phyloP scores from a whole-genome alignment of 768 basidiomycete species.

The Leccinum uliginosum region DNA sequence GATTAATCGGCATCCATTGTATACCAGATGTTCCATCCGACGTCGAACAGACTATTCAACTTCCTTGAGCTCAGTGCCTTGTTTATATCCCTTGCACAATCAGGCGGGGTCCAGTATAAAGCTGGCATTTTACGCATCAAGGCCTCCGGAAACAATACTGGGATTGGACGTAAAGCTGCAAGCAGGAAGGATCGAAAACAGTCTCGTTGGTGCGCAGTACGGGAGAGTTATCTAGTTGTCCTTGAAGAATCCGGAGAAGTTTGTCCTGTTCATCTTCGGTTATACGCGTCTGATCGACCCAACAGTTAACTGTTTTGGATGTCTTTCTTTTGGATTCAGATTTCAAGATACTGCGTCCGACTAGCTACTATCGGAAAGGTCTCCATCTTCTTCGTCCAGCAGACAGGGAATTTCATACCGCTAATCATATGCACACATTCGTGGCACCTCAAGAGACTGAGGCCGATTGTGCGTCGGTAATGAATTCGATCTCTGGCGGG shows the following conservation, averaged over 20 bases:
- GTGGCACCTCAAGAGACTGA: constrained; percentile 22
- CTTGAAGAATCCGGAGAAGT: constrained; percentile 87
- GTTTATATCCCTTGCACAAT: constrained; percentile 71
- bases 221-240: constrained; percentile 88
- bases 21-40: constrained; percentile 89
- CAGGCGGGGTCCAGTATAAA: constrained; percentile 87
- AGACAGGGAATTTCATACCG: constrained; percentile 24
- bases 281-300: not conserved
- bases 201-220: constrained; percentile 84
- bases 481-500: constrained; percentile 46
- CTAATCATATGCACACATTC: constrained; percentile 17
- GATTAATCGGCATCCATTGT: not conserved
- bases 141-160: constrained; percentile 44
- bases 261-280: constrained; percentile 16
- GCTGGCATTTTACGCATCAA: constrained; percentile 76
- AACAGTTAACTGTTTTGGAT: constrained; percentile 80
- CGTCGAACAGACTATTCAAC: constrained; percentile 80
- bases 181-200: constrained; percentile 58
- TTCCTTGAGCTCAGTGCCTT: constrained; percentile 93
- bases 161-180: constrained; percentile 63
- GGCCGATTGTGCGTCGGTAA: constrained; percentile 36
- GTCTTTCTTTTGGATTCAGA: constrained; percentile 89
- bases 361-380: constrained; percentile 83
- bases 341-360: constrained; percentile 88
- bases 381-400: constrained; percentile 57